Evolutionary conservation across 1,284 basidiomycete species (phyloP).

Genomic region (Peniophora sp.): DNA sequence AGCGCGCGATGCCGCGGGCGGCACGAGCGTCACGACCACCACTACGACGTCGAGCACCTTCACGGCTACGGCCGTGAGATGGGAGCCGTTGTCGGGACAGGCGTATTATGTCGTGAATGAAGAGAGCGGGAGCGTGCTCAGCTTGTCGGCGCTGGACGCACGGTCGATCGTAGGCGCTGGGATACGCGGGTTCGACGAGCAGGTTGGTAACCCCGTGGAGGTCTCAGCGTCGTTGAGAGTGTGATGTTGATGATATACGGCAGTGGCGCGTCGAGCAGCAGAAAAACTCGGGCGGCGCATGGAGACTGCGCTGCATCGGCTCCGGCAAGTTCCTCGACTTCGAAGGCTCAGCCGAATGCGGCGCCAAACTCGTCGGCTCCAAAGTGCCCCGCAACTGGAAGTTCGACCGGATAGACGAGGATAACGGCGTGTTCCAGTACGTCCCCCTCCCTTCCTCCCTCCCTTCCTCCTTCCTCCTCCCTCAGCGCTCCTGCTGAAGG

Average conservation of each 20-base stretch:
- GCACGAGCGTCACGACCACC: neutral
- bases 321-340: slow-evolving; percentile 4
- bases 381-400: slow-evolving; percentile 3
- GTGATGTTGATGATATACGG: too few species aligned
- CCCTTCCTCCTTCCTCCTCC: neutral
- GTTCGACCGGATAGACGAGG: neutral
- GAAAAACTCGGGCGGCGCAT: neutral
- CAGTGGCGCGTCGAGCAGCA: slow-evolving; percentile 3
- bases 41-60: neutral
- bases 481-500: too few species aligned
- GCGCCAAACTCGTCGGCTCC: neutral
- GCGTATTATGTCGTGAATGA: neutral
- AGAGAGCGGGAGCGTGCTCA: slow-evolving; percentile 1
- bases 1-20: neutral
- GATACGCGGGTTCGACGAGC: slow-evolving; percentile 1
- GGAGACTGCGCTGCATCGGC: neutral
- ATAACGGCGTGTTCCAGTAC: slow-evolving; percentile 1
- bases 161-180: slow-evolving; percentile 1
- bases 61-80: neutral
- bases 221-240: too few species aligned
- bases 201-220: too few species aligned
- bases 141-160: neutral
- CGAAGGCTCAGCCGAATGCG: neutral
- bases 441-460: neutral
- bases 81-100: slow-evolving; percentile 2